Evolutionary conservation across 1,284 basidiomycete genomes (phyloP), one percentile per base, ranked within the genome.

Genomic region (Puccinia novopanici): DNA sequence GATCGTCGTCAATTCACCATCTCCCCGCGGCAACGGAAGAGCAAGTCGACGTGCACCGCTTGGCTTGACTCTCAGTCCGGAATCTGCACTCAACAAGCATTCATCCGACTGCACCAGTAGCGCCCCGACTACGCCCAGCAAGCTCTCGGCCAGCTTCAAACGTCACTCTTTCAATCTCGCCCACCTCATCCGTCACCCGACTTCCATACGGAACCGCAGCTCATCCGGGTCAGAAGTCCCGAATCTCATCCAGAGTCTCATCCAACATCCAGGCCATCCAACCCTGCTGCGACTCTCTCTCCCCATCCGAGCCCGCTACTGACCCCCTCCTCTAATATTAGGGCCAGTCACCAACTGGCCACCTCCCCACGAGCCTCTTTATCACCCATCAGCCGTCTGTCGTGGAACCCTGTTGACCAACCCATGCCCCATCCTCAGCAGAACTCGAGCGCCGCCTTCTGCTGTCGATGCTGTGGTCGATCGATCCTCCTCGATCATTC

Each of bases 181-280:
- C 54, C 13, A 55, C n/a, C 54, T 55, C n/a, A 19, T 55, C 54
- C 54, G 54, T n/a, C 54, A 55, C n/a, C 54, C 54, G n/a, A 55
- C 54, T 4, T 55, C 54, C 22, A 55, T 55, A n/a, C 54, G 54
- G 22, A 55, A 55, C 54, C 54, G n/a, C n/a, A 55, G 54, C 54
- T 55, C 54, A 55, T 24, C 52, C 52, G 22, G 52, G 27, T 24
- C 54, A 24, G 42, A 8, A 45, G 10, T n/a, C 54, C 54, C 2
- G 54, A 55, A 55, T 3, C n/a, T 24, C 6, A 24, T 24, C 54
- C 5, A 19, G n/a, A 55, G 6, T n/a, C 54, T 8, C n/a, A 10
- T 24, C 27, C 54, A 8, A 9, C 54, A n/a, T 4, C n/a, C 54
- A 55, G 22, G 6, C 54, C 54, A 2, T 24, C 54, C 22, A 24